Percentiles rank a stretch among this genome's conserved stretches.
phyloP scores from a whole-genome alignment of 345 rosid genomes.

The Gossypium longicalyx region DNA sequence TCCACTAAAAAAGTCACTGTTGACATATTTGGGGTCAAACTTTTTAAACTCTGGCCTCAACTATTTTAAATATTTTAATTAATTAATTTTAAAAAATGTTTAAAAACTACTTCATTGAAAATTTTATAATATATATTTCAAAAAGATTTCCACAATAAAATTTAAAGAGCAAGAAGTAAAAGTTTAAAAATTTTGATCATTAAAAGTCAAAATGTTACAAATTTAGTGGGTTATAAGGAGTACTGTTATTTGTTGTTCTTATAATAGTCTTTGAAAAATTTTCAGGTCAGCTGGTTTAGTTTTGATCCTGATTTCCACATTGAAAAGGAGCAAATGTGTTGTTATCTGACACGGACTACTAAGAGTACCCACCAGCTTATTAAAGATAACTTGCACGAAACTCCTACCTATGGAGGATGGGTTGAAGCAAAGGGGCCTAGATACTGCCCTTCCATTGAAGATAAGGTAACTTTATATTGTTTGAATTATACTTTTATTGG shows the following conservation, averaged over 20 bases:
- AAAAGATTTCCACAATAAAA: too few species aligned
- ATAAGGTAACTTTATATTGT: slow-evolving; percentile 50
- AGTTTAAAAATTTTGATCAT: too few species aligned
- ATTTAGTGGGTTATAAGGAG: too few species aligned
- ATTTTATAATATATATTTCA: too few species aligned
- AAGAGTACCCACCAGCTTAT: slow-evolving; percentile 80
- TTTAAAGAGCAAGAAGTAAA: too few species aligned
- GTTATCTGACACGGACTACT: slow-evolving; percentile 90
- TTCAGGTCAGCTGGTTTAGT: slow-evolving; percentile 94
- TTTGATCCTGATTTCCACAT: slow-evolving; percentile 81
- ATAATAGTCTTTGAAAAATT: slow-evolving; percentile 21
- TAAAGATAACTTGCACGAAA: slow-evolving; percentile 85
- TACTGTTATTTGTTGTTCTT: background rate
- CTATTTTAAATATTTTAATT: too few species aligned
- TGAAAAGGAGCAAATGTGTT: slow-evolving; percentile 94
- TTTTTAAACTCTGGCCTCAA: too few species aligned
- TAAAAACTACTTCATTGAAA: too few species aligned
- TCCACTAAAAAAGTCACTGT: too few species aligned
- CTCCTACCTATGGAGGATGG: slow-evolving; percentile 99
- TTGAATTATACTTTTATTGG: background rate
- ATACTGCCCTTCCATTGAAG: slow-evolving; percentile 98
- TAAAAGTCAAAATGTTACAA: too few species aligned
- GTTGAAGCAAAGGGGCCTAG: slow-evolving; percentile 98
- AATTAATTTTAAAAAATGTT: too few species aligned
- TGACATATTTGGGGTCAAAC: too few species aligned